These are phyloP conservation scores for Rhodotorula babjevae DNA, from an alignment of 768 basidiomycete genomes.

Conservation along the genomic window DNA sequence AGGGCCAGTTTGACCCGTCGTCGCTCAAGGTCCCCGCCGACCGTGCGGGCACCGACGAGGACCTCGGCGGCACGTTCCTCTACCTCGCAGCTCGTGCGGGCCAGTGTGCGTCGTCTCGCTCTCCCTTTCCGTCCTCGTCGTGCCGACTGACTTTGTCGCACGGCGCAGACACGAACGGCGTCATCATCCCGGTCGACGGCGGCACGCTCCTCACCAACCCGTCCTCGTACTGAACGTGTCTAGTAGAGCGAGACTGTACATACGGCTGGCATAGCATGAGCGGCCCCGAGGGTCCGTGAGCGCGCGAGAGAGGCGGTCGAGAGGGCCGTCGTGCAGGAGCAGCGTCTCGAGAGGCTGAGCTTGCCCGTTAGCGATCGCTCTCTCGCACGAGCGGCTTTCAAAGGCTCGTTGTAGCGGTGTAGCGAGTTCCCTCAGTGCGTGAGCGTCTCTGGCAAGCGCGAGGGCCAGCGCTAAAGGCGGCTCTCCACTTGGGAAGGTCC, in stretches of 20 bases:
- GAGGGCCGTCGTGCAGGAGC: too few relatives aligned
- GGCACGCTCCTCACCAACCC: constrained; percentile 57
- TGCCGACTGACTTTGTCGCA: neutral
- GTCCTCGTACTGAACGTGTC: constrained; percentile 1
- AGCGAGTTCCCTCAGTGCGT: too few relatives aligned
- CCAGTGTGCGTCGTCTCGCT: constrained; percentile 45
- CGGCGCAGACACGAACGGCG: constrained; percentile 52
- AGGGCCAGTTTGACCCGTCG: constrained; percentile 21
- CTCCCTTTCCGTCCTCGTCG: neutral
- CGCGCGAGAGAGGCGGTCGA: too few relatives aligned
- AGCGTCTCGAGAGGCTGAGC: too few relatives aligned
- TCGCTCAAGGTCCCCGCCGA: constrained; percentile 6
- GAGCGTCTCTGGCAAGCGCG: too few relatives aligned
- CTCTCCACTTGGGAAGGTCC: too few relatives aligned
- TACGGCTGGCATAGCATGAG: too few relatives aligned
- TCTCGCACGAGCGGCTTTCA: too few relatives aligned
- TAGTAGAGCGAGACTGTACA: neutral
- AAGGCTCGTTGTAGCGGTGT: too few relatives aligned
- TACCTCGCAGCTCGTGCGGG: constrained; percentile 12
- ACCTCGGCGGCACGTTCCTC: constrained; percentile 65
- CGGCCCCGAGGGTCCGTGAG: too few relatives aligned
- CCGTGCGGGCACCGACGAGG: constrained; percentile 23
- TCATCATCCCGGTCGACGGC: constrained; percentile 85
- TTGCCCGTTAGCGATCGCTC: too few relatives aligned
- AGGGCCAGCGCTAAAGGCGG: too few relatives aligned